Evolutionary conservation across 2,329 filamentous ascomycete species (phyloP), one percentile per base, ranked within the genome.

Genomic region (Neonectria coccinea): DNA sequence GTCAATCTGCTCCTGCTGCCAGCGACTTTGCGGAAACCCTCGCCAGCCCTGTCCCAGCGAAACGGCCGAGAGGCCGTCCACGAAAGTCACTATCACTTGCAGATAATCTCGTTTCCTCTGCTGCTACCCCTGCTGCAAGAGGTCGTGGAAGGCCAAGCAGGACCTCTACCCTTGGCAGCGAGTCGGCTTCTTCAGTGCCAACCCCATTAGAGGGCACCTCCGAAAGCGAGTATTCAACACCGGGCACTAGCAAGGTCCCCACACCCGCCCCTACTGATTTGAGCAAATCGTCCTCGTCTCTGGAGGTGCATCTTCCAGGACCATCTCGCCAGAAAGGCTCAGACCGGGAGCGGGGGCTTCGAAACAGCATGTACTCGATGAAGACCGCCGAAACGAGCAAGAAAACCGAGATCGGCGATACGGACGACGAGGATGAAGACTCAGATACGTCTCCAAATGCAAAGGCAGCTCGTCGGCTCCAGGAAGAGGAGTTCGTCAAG

Each of bases 351-450:
- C 69, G 74, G n/a, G 71, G 70, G 12, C 53, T 78, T 14, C 72
- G 76, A 16, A 73, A 71, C 9, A 89, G 84, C 77, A 78, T 84
- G 54, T 85, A 81, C 65, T 80, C 85, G 2, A 75, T 88, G 71
- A 79, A 78, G 11, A n/a, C 79, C 79, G 84, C 67, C 74, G 79
- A 57, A 85, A 86, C 76, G 77, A 82, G 53, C 65, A 80, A 59
- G 74, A 80, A 33, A 10, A 59, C 42, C 3, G 77, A 83, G 77
- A 85, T 65, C 74, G 77, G 80, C 2, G 79, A 83, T 10, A 79
- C 78, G 1, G 77, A 80, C n/a, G 76, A 81, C 2, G 78, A 79
- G 0, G 74, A 74, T 31, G 70, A 72, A 33, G 48, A 31, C 3
- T 67, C 65, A 2, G 73, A 73, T 20, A 41, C 66, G 6, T 74